A percentile compares a stretch with the other conserved stretches of the same genome.
phyloP scores from a whole-genome alignment of 2,329 filamentous ascomycete genomes.

The Claviceps paspali region DNA sequence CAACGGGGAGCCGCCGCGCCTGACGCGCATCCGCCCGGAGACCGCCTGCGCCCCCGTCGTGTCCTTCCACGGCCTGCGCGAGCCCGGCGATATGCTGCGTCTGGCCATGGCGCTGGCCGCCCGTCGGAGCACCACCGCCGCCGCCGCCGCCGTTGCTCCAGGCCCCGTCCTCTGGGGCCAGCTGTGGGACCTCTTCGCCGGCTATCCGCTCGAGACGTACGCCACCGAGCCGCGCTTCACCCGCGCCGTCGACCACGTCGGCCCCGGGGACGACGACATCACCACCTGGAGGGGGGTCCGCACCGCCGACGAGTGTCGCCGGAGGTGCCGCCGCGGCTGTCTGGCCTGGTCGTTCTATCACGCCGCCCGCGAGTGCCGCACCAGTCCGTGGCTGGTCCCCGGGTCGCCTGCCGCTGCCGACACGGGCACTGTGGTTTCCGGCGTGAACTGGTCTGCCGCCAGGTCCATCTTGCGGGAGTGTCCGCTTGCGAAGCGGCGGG shows the following conservation, averaged over 20 bases:
- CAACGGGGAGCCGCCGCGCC: slow-evolving; percentile 36
- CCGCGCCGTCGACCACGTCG: slow-evolving; percentile 33
- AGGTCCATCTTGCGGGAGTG: slow-evolving; percentile 11
- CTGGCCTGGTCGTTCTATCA: slow-evolving; percentile 37
- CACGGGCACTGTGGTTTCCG: slow-evolving; percentile 10
- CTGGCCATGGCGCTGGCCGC: slow-evolving; percentile 28
- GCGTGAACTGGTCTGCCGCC: slow-evolving; percentile 17
- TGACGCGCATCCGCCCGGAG: slow-evolving; percentile 33
- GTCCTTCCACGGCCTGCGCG: slow-evolving; percentile 35
- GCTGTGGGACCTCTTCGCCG: slow-evolving; percentile 33
- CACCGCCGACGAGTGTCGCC: slow-evolving; percentile 26
- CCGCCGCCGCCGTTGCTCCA: too few species aligned
- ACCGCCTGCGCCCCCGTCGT: slow-evolving; percentile 38
- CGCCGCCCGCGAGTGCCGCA: slow-evolving; percentile 23
- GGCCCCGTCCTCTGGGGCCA: slow-evolving; percentile 36
- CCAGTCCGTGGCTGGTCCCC: slow-evolving; percentile 34
- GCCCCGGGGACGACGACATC: slow-evolving; percentile 25
- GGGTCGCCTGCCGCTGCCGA: slow-evolving; percentile 15
- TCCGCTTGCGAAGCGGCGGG: too few species aligned
- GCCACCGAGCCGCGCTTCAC: slow-evolving; percentile 12
- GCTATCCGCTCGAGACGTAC: slow-evolving; percentile 23
- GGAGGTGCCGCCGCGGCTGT: slow-evolving; percentile 27
- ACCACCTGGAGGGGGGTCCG: slow-evolving; percentile 21
- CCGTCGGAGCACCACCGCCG: slow-evolving; percentile 10
- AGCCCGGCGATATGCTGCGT: slow-evolving; percentile 28